Evolutionary conservation across 108 stramenopile species (phyloP).

Genomic region (Nitzschia sp.): DNA sequence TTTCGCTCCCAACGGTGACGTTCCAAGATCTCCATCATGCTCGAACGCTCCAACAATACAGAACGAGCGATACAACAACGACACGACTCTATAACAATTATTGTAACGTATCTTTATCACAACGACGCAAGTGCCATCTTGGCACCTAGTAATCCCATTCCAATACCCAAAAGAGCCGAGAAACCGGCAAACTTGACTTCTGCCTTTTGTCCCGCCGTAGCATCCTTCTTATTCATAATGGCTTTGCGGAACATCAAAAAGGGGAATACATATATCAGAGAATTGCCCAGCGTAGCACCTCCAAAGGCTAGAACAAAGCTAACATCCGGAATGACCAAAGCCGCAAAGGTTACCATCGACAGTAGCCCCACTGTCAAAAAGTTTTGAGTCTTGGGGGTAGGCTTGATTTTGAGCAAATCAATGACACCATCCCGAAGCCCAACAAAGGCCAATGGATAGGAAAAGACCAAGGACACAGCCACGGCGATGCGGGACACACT

Average conservation of each 20-base stretch:
- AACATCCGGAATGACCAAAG: slow-evolving; percentile 74
- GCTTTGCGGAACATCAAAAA: slow-evolving; percentile 75
- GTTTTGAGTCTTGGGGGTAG: slow-evolving; percentile 49
- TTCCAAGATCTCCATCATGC: too few species aligned
- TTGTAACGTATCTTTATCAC: slow-evolving; percentile 20
- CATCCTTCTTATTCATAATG: slow-evolving; percentile 67
- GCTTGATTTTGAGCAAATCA: slow-evolving; percentile 66
- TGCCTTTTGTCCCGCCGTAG: slow-evolving; percentile 54
- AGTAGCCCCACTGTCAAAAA: slow-evolving; percentile 66
- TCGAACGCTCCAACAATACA: too few species aligned
- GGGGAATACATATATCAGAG: slow-evolving; percentile 90
- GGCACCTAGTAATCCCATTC: slow-evolving; percentile 60
- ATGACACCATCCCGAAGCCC: slow-evolving; percentile 84
- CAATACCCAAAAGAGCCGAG: slow-evolving; percentile 65
- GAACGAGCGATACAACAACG: too few species aligned
- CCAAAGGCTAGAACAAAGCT: slow-evolving; percentile 88
- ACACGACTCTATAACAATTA: too few species aligned
- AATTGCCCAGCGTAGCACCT: slow-evolving; percentile 93
- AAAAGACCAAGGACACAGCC: slow-evolving; percentile 68
- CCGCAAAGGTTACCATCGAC: slow-evolving; percentile 67
- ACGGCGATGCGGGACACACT: slow-evolving; percentile 90
- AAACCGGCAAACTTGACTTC: slow-evolving; percentile 71
- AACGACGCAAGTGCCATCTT: slow-evolving; percentile 45
- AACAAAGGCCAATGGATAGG: slow-evolving; percentile 66
- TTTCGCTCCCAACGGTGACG: too few species aligned